Percentiles rank a stretch among this genome's conserved stretches.
These are phyloP conservation scores for Datisca glomerata DNA, from an alignment of 306 rosid species.

Conservation along the genomic window DNA sequence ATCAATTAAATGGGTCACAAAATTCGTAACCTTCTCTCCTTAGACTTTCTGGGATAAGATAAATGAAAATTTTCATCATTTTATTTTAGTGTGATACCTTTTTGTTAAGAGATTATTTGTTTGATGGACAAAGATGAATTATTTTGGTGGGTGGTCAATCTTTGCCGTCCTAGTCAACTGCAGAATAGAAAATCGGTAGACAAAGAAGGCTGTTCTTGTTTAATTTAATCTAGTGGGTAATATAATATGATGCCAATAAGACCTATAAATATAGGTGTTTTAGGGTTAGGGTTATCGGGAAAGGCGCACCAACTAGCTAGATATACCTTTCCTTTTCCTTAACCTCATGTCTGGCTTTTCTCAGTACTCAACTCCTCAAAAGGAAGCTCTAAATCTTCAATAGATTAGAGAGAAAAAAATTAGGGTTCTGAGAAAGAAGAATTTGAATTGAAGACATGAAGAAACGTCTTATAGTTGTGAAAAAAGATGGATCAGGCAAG, in stretches of 20 bases:
- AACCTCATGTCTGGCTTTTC: conserved; percentile 14
- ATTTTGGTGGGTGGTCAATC: neutral
- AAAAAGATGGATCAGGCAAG: conserved; percentile 20
- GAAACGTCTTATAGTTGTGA: conserved; percentile 66
- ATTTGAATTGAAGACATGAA: conserved; percentile 33
- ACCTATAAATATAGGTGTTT: conserved; percentile 2
- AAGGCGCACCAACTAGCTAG: neutral
- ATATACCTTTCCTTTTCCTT: conserved; percentile 2
- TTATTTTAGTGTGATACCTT: too few species aligned
- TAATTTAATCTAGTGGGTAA: too few species aligned
- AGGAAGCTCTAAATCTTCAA: too few species aligned
- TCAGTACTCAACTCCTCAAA: too few species aligned
- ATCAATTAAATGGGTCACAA: too few species aligned
- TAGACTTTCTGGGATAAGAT: too few species aligned
- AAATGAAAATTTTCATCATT: too few species aligned
- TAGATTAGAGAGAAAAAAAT: too few species aligned
- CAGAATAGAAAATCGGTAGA: neutral
- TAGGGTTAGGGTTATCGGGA: conserved; percentile 13
- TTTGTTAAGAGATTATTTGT: too few species aligned
- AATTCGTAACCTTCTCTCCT: too few species aligned
- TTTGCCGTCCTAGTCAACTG: too few species aligned
- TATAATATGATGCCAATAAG: too few species aligned
- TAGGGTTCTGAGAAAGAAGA: conserved; percentile 1
- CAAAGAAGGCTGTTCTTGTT: neutral
- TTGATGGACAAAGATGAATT: neutral